Percentiles rank a stretch among this genome's conserved stretches.
phyloP scores from a whole-genome alignment of 1,139 yeast genomes.

The Candida tropicalis region DNA sequence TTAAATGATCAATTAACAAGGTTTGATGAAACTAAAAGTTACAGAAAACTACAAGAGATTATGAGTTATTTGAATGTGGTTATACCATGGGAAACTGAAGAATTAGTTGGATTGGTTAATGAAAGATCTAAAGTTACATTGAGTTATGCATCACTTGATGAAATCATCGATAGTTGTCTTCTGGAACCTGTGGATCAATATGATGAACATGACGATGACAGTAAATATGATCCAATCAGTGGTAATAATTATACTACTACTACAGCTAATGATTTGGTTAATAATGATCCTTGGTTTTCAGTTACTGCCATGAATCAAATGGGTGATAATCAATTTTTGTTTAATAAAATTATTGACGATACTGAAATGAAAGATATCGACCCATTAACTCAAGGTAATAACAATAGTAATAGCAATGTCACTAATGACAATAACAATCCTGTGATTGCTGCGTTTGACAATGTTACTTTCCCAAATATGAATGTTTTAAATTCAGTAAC shows the following conservation, averaged over 20 bases:
- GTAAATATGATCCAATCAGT: neutral
- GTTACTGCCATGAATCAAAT: neutral
- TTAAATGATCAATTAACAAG: constrained; percentile 12
- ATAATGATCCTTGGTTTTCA: constrained; percentile 9
- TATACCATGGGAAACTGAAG: constrained; percentile 62
- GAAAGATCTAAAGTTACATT: constrained; percentile 58
- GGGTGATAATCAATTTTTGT: neutral
- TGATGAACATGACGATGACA: constrained; percentile 2
- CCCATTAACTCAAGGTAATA: neutral
- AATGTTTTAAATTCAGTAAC: neutral
- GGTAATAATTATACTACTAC: neutral
- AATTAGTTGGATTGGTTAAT: constrained; percentile 56
- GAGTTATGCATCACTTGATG: constrained; percentile 63
- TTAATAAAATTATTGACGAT: constrained; percentile 1
- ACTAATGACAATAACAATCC: neutral
- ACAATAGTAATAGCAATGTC: too few species aligned
- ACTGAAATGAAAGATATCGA: constrained; percentile 1
- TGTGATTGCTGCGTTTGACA: neutral
- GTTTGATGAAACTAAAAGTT: constrained; percentile 29
- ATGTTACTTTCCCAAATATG: constrained; percentile 1
- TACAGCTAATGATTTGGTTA: neutral
- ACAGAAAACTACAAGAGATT: constrained; percentile 40
- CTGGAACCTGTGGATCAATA: constrained; percentile 35
- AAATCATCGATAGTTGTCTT: constrained; percentile 62
- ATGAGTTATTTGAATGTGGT: constrained; percentile 50